Base-by-base conservation (phyloP, 495 filamentous ascomycete species). In the Parachaetomium inaequale region DNA sequence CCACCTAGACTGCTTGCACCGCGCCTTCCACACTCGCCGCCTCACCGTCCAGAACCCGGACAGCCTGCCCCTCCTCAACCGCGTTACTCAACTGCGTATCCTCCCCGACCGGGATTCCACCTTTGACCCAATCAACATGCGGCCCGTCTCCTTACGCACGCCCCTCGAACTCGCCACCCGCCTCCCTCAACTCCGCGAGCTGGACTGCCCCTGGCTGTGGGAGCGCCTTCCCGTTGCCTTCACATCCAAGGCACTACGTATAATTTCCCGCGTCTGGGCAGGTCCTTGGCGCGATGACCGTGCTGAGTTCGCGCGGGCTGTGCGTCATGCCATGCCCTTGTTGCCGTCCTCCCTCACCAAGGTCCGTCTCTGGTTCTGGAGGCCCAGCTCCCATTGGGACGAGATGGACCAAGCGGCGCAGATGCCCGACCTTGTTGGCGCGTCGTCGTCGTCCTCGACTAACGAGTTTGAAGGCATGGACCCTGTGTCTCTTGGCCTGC, bases 361-460 rank as follows among this genome's bases (percentile, higher is more conserved):
- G 55, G 55, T 14, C 38, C 55, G 55, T 19, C 55, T 57, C 25
- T 57, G 55, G 40, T 57, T 57, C 40, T 57, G 40, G 40, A 57
- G 12, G 40, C 55, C 55, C 23, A 23, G 25, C 28, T 26, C 55
- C 19, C 34, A 8, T 17, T 3, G 55, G 26, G 42, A 57, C 26
- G 55, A 57, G 1, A 43, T 21, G 26, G 55, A 57, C 25, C 55
- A 57, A 32, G 55, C 55, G 15, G 55, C 14, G 40, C 55, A 45
- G 40, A 23, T 57, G 42, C 55, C 55, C 34, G 55, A 57, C 40
- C 55, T 57, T 46, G 55, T 57, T 6, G 25, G 55, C 10, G 28
- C 55, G n/a, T 46, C 40, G 55, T 32, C 40, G 2, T 57, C 38
- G 38, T 25, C 31, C n/a, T n/a, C n/a, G n/a, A n/a, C n/a, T n/a